Conservation (phyloP, 1,284 basidiomycete genomes). For the Ceratobasidium sp. region DNA sequence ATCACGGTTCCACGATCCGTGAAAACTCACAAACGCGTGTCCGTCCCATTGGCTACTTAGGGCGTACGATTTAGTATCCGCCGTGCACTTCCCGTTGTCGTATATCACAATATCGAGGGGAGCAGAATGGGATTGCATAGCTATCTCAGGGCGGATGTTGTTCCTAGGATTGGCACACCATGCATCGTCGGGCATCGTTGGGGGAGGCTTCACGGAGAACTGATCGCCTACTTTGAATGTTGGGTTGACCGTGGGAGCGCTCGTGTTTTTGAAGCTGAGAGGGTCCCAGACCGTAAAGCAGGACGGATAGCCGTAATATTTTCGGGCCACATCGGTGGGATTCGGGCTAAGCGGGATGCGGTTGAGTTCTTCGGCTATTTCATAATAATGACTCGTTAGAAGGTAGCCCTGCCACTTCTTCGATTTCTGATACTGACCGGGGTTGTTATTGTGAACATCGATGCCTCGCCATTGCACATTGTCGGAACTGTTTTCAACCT, state of each 20-base stretch:
- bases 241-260: neutral
- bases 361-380: slow-evolving; percentile 40
- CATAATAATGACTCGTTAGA: neutral
- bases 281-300: slow-evolving; percentile 38
- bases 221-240: slow-evolving; percentile 33
- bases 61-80: neutral
- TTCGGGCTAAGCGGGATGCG: slow-evolving; percentile 1
- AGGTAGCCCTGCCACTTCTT: neutral
- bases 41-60: slow-evolving; percentile 24
- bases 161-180: slow-evolving; percentile 39
- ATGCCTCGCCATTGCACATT: slow-evolving; percentile 20
- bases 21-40: slow-evolving; percentile 40
- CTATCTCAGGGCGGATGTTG: slow-evolving; percentile 8
- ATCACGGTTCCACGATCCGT: slow-evolving; percentile 44
- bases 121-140: slow-evolving; percentile 21
- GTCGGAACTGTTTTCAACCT: slow-evolving; percentile 61
- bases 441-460: slow-evolving; percentile 40
- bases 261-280: neutral
- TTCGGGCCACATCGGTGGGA: neutral
- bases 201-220: slow-evolving; percentile 13
- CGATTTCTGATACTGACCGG: neutral
- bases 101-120: slow-evolving; percentile 44
- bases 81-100: neutral
- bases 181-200: slow-evolving; percentile 4
- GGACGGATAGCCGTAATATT: slow-evolving; percentile 42